A percentile compares a stretch with the other conserved stretches of the same genome.
phyloP scores from a whole-genome alignment of 2,329 filamentous ascomycete species.

The Ophiocordyceps unilateralis region DNA sequence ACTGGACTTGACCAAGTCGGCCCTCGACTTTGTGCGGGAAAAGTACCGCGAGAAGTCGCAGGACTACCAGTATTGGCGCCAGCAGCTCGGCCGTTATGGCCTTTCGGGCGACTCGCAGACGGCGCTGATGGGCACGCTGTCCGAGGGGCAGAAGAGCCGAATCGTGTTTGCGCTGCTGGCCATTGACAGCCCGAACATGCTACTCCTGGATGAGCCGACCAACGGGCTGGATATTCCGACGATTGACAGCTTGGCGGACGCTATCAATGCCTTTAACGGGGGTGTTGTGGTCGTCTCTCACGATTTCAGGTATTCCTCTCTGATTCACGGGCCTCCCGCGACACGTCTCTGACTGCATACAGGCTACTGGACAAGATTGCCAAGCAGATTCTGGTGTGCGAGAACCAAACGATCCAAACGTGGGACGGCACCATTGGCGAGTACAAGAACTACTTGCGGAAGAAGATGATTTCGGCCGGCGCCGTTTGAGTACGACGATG shows the following conservation, averaged over 20 bases:
- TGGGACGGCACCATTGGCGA: constrained; percentile 84
- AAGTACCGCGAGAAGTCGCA: constrained; percentile 81
- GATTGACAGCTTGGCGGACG: constrained; percentile 92
- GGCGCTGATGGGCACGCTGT: constrained; percentile 91
- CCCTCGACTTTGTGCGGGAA: constrained; percentile 93
- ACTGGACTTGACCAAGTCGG: constrained; percentile 93
- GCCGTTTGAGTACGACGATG: constrained; percentile 47
- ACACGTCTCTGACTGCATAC: neutral
- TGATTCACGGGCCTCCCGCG: neutral
- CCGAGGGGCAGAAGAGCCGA: constrained; percentile 93
- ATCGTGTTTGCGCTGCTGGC: constrained; percentile 95
- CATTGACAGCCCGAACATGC: constrained; percentile 94
- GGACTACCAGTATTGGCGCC: constrained; percentile 98
- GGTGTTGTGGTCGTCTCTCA: constrained; percentile 97
- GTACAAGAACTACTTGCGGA: constrained; percentile 97
- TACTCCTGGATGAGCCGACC: constrained; percentile 93
- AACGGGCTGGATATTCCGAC: constrained; percentile 99
- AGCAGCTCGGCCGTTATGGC: constrained; percentile 90
- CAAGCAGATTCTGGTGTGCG: constrained; percentile 98
- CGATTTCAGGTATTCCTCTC: constrained; percentile 71
- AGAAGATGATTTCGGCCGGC: constrained; percentile 90
- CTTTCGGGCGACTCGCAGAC: constrained; percentile 88
- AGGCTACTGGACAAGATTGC: constrained; percentile 98
- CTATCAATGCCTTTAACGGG: constrained; percentile 89
- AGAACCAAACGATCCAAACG: constrained; percentile 81